Conservation (phyloP, 306 rosid genomes). For the Echinosophora koreensis region DNA sequence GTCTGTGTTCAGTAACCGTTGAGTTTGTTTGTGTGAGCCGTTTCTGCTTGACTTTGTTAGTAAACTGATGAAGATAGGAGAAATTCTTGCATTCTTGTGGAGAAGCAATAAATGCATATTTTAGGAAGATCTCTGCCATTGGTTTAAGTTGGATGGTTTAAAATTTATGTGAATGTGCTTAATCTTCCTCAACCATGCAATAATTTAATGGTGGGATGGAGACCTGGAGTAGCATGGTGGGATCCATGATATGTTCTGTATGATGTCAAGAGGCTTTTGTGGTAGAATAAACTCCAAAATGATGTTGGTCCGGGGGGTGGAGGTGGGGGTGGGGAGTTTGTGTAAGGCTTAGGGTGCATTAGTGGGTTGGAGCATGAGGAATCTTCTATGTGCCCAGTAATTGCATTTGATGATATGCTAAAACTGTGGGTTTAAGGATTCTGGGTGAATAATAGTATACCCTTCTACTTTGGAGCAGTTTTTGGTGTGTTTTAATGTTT, state of each 20-base stretch:
- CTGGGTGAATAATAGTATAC: not conserved
- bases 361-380: constrained; percentile 1
- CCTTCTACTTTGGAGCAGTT: not conserved
- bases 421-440: not conserved
- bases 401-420: not conserved
- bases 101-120: no score
- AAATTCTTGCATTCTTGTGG: not conserved
- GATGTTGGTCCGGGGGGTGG: not conserved
- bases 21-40: constrained; percentile 17
- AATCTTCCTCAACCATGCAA: no score
- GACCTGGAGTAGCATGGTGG: not conserved
- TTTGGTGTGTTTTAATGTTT: not conserved
- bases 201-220: not conserved
- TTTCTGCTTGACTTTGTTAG: constrained; percentile 9
- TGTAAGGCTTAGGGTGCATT: not conserved
- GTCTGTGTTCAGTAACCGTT: constrained; percentile 11
- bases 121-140: no score
- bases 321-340: not conserved
- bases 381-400: not conserved
- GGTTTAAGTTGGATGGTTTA: no score
- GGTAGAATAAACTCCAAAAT: not conserved
- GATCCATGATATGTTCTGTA: not conserved
- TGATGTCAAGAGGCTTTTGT: constrained; percentile 1
- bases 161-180: no score
- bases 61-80: not conserved